Conservation (phyloP, 768 basidiomycete species). For the Dacryopinax spathularia region DNA sequence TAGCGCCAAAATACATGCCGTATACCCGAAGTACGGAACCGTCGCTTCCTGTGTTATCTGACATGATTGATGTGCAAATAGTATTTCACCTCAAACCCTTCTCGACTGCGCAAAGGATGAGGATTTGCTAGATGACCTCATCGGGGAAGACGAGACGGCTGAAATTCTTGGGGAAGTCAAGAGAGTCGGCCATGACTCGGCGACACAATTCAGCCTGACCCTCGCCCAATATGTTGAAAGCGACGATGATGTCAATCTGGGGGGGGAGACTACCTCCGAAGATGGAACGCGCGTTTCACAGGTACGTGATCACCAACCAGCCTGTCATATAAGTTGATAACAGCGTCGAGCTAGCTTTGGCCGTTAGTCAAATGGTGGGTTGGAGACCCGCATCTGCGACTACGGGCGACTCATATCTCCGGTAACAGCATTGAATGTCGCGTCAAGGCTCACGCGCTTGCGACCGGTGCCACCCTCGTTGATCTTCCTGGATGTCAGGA, state of each 20-base stretch:
- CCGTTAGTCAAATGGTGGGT: constrained; percentile 28
- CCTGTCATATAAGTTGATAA: constrained; percentile 19
- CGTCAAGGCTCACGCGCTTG: constrained; percentile 37
- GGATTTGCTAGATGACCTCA: not conserved
- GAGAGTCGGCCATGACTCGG: constrained; percentile 36
- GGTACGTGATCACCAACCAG: constrained; percentile 24
- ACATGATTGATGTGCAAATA: not conserved
- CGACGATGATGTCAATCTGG: constrained; percentile 31
- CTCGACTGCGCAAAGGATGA: constrained; percentile 12
- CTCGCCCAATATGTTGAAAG: constrained; percentile 51
- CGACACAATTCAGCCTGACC: constrained; percentile 38
- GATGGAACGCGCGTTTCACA: constrained; percentile 12
- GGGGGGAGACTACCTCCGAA: constrained; percentile 17
- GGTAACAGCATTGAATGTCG: constrained; percentile 49
- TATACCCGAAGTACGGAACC: not conserved
- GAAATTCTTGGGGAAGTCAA: constrained; percentile 40
- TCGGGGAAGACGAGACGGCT: constrained; percentile 24
- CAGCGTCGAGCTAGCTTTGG: constrained; percentile 15
- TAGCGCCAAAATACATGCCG: constrained; percentile 39
- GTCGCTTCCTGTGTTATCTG: too few relatives aligned
- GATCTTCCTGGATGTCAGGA: constrained; percentile 52
- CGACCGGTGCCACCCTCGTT: constrained; percentile 48
- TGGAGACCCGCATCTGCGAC: constrained; percentile 52
- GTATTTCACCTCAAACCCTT: not conserved
- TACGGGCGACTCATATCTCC: too few relatives aligned